Percentiles rank a stretch among this genome's conserved stretches.
phyloP scores from a whole-genome alignment of 2,329 filamentous ascomycete genomes.

The Ilyonectria mors-panacis region DNA sequence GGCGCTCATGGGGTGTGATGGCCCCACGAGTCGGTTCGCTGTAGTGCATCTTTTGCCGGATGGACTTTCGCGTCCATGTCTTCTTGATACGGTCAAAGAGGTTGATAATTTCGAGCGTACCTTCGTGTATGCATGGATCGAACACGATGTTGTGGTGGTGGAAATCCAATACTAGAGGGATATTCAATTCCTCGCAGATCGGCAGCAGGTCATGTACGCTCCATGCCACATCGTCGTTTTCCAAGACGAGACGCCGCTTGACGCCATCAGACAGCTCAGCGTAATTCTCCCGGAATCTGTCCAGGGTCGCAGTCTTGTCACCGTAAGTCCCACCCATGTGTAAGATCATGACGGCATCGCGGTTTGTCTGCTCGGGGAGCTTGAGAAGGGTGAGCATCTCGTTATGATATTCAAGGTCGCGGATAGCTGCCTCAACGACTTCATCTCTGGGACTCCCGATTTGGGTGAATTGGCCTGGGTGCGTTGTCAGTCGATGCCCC shows the following conservation, averaged over 20 bases:
- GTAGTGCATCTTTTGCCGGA: slow-evolving; percentile 97
- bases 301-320: slow-evolving; percentile 84
- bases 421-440: slow-evolving; percentile 82
- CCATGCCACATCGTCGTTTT: slow-evolving; percentile 96
- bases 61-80: slow-evolving; percentile 88
- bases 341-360: slow-evolving; percentile 93
- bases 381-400: slow-evolving; percentile 85
- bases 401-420: slow-evolving; percentile 90
- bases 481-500: slow-evolving; percentile 88
- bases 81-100: slow-evolving; percentile 83
- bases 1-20: slow-evolving; percentile 81
- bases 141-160: slow-evolving; percentile 98
- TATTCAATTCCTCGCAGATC: slow-evolving; percentile 93
- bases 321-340: slow-evolving; percentile 95
- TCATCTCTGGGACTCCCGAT: slow-evolving; percentile 84
- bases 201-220: slow-evolving; percentile 93
- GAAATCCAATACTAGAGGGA: slow-evolving; percentile 91
- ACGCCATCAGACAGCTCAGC: slow-evolving; percentile 74
- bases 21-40: slow-evolving; percentile 78
- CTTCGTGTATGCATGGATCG: slow-evolving; percentile 81
- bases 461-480: slow-evolving; percentile 95
- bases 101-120: slow-evolving; percentile 83
- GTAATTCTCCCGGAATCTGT: slow-evolving; percentile 85
- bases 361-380: slow-evolving; percentile 82
- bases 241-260: slow-evolving; percentile 86